Base-by-base conservation (phyloP, 176 grass and related monocot species). In the Poa annua region DNA sequence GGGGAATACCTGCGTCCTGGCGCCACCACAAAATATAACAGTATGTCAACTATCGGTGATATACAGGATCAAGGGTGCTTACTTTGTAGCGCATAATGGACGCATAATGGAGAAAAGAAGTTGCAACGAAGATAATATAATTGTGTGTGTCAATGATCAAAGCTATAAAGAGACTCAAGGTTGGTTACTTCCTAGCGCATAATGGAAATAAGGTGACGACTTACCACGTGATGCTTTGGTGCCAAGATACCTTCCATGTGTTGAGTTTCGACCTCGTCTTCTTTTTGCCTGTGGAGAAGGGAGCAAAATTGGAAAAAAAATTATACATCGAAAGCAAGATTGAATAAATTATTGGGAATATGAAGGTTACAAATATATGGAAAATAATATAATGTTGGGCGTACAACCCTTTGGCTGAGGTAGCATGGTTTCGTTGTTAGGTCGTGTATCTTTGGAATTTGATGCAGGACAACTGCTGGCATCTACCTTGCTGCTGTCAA, bases 211-310 rank as follows among this genome's bases (percentile, higher is more conserved):
- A 60, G 4, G 7, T 16, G 65, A 44, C 47, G 17, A 71, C 66
- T 84, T 88, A 83, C 88, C 70, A 49, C 88, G 83, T 29, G 56
- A 85, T 66, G 85, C 70, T 76, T 86, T 91, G 45, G 80, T 33
- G 26, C 96, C 96, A 59, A 90, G 85, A 87, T 96, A 98, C 33
- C 76, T 95, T 77, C 96, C 93, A 68, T 93, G 93, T 38, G 93
- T 98, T 47, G 96, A 87, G 11, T 91, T 90, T 51, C 96, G 76
- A 49, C 89, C 73, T 1, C 96, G 74, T 68, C 87, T 85, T 68
- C 96, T 93, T 75, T 87, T 98, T 66, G 92, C 89, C 92, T 98
- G 87, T n/a, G n/a, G 17, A 83, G 25, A 1, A 6, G 39, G 68
- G 25, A 64, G 15, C 48, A n/a, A 29, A 38, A 64, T 90, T 78